Base-by-base conservation (phyloP, 371 early-diverging fungal species). In the Blakeslea trispora region DNA sequence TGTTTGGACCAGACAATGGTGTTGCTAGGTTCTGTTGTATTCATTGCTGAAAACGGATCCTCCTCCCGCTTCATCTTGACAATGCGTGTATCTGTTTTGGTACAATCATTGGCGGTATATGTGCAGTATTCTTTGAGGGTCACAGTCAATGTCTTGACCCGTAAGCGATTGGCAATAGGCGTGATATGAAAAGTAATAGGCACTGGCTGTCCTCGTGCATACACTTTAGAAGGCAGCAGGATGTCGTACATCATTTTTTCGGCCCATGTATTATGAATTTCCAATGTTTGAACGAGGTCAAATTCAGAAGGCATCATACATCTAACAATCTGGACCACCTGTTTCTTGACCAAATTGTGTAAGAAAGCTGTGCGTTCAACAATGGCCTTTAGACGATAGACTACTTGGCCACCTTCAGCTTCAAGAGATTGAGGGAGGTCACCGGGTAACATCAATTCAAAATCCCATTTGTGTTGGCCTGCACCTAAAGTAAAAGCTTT, bases 341-440 rank as follows among this genome's bases (percentile, higher is more conserved):
- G 55, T 39, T 73, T 77, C 43, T 69, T 69, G 19, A 63, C 42
- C 1, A 67, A 49, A 45, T 77, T 77, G 5, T 69, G 73, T 5
- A 69, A 47, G 57, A 73, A 71, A 5, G 69, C 64, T 1, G 77
- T 71, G 11, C 77, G 71, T 42, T 77, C 77, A 10, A 73, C 67
- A 2, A 59, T 48, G 5, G 74, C 77, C 28, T 77, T 77, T 6
- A 77, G 46, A 14, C 66, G 56, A 50, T 77, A 77, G 13, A 48
- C 39, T 4, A 77, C 71, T 37, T 64, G 59, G 11, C 73, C 79
- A n/a, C 65, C 68, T 50, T 67, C 71, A 14, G 71, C 63, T 41
- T 75, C 73, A n/a, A 78, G 24, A 0, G 79, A 71, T 51, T 75
- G 71, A 9, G 79, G 79, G 10, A 78, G 55, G 49, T 78, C 61